Conservation (phyloP, 2,329 filamentous ascomycete genomes). For the Meredithiella fracta region DNA sequence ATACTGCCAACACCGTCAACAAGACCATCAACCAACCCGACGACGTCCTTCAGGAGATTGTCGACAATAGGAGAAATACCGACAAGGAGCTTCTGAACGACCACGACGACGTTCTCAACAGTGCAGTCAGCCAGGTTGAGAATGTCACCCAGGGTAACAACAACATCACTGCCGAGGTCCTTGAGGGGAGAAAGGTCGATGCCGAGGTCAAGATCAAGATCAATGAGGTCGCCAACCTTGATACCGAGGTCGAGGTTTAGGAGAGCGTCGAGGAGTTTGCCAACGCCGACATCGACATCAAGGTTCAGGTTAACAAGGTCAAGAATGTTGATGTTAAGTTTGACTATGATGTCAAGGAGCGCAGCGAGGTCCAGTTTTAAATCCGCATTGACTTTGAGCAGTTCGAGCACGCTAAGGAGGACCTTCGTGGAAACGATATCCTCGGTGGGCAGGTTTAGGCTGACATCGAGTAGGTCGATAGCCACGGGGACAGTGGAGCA, state of each 20-base stretch:
- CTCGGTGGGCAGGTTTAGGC: neutral
- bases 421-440: conserved; percentile 9
- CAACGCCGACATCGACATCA: conserved; percentile 3
- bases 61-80: conserved; percentile 6
- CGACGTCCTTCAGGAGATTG: conserved; percentile 4
- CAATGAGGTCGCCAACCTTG: conserved; percentile 4
- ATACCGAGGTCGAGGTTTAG: conserved; percentile 8
- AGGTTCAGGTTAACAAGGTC: conserved; percentile 13
- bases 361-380: conserved; percentile 9
- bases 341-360: conserved; percentile 8
- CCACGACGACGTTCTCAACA: conserved; percentile 3
- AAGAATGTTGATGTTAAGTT: conserved; percentile 10
- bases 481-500: conserved; percentile 9
- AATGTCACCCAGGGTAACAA: conserved; percentile 7
- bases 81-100: conserved; percentile 5
- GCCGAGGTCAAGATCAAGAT: conserved; percentile 8
- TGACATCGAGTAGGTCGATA: conserved; percentile 9
- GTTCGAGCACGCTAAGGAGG: conserved; percentile 9
- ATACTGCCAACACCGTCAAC: conserved; percentile 8
- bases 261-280: conserved; percentile 7
- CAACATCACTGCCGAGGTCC: neutral
- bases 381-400: conserved; percentile 2
- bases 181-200: conserved; percentile 3
- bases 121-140: conserved; percentile 5
- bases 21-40: neutral